Evolutionary conservation across 148 eudicot species (phyloP).

Genomic region (Bassia scoparia): DNA sequence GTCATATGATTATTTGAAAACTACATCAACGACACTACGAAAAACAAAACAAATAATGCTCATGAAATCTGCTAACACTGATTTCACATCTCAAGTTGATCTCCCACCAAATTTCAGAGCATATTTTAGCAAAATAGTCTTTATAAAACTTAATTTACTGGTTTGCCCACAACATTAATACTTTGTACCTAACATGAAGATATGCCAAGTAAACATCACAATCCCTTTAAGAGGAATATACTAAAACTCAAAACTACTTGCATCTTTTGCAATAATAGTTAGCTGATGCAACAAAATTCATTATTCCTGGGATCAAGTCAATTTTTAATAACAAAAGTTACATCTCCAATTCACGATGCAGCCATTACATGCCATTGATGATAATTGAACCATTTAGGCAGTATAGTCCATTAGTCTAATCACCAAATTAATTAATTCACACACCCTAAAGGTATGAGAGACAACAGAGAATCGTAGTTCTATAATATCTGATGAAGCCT

Average conservation of each 20-base stretch:
- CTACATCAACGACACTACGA: too few relatives aligned
- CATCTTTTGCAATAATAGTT: constrained; percentile 2
- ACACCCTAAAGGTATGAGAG: too few relatives aligned
- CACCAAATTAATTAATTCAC: too few relatives aligned
- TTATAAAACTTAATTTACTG: background rate
- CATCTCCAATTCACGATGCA: too few relatives aligned
- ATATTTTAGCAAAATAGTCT: background rate
- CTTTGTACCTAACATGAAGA: constrained; percentile 9
- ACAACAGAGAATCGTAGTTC: too few relatives aligned
- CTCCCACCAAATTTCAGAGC: background rate
- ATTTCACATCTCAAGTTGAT: background rate
- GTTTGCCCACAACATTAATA: background rate
- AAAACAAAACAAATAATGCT: too few relatives aligned
- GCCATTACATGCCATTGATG: too few relatives aligned
- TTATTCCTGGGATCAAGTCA: constrained; percentile 4
- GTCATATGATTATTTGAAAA: background rate
- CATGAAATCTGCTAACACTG: background rate
- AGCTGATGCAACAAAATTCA: background rate
- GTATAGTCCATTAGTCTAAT: too few relatives aligned
- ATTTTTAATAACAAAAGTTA: background rate
- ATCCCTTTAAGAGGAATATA: background rate
- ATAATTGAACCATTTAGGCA: too few relatives aligned
- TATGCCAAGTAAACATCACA: background rate
- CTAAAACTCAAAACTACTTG: background rate
- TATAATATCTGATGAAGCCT: too few relatives aligned